Conservation (phyloP, 2,329 filamentous ascomycete species). For the Knoxdaviesia proteae region DNA sequence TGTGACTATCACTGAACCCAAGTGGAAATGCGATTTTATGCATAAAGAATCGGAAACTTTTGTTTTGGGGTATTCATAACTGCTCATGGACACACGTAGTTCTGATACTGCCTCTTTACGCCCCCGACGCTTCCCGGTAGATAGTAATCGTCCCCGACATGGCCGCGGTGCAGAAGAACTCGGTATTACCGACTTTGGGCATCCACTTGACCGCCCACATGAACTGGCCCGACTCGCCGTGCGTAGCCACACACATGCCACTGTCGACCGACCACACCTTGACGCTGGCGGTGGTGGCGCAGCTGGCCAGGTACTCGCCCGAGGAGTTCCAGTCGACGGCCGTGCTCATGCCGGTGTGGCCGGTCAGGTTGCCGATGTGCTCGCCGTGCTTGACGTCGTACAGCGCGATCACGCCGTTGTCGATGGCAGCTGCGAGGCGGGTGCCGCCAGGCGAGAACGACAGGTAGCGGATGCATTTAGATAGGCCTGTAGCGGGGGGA, state of each 20-base stretch:
- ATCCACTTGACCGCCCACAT: conserved; percentile 76
- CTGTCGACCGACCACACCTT: conserved; percentile 90
- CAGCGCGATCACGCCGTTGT: conserved; percentile 70
- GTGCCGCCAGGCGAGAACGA: conserved; percentile 74
- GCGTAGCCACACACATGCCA: conserved; percentile 71
- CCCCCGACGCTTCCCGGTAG: conserved; percentile 66
- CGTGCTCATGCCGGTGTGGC: conserved; percentile 73
- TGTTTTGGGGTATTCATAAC: no score
- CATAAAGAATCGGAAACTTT: no score
- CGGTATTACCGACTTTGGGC: conserved; percentile 46
- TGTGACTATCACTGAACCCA: no score
- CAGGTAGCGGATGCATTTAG: conserved; percentile 68
- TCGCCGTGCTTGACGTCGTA: conserved; percentile 88
- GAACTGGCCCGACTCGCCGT: conserved; percentile 71
- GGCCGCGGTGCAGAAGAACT: conserved; percentile 60
- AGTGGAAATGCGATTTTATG: no score
- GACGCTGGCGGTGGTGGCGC: conserved; percentile 78
- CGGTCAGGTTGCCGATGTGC: conserved; percentile 66
- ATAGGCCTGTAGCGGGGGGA: conserved; percentile 35
- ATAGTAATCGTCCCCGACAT: conserved; percentile 58
- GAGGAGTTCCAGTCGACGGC: conserved; percentile 84
- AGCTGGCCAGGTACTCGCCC: conserved; percentile 76
- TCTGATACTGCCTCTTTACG: conserved; percentile 14
- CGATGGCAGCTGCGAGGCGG: conserved; percentile 73
- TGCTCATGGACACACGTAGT: no score